A percentile compares a stretch with the other conserved stretches of the same genome.
Conservation (phyloP, 2,329 filamentous ascomycete genomes). For the Chrysosporium keratinophilum region DNA sequence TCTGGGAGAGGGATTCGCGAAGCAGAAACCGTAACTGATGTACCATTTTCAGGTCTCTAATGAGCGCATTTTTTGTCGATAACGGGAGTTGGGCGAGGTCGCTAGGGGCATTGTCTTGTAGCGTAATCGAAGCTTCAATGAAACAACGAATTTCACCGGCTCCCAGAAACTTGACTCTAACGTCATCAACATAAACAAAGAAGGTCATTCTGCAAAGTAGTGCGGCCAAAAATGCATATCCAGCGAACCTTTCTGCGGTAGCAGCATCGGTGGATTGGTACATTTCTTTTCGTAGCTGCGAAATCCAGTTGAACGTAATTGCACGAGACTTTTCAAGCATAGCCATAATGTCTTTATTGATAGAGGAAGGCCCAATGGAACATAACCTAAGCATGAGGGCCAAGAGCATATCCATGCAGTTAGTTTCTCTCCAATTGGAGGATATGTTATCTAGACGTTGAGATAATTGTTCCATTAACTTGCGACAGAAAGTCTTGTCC, state of each 20-base stretch:
- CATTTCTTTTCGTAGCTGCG: constrained; percentile 39
- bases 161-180: constrained; percentile 1
- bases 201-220: constrained; percentile 17
- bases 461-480: constrained; percentile 41
- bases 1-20: constrained; percentile 25
- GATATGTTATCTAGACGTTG: constrained; percentile 39
- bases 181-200: constrained; percentile 10
- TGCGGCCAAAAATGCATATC: constrained; percentile 16
- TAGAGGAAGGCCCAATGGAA: constrained; percentile 21
- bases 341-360: constrained; percentile 10
- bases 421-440: constrained; percentile 49
- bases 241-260: constrained; percentile 17
- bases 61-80: constrained; percentile 31
- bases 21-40: constrained; percentile 31
- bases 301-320: constrained; percentile 44
- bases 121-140: constrained; percentile 20
- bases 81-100: constrained; percentile 28
- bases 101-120: constrained; percentile 39
- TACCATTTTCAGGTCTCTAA: constrained; percentile 41
- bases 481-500: constrained; percentile 42
- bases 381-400: constrained; percentile 39
- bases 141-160: constrained; percentile 3
- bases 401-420: constrained; percentile 50
- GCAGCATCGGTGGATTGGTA: constrained; percentile 30
- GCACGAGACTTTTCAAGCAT: constrained; percentile 37